These are phyloP conservation scores for Ustilago bromivora DNA, from an alignment of 1,284 basidiomycete species.

Conservation along the genomic window DNA sequence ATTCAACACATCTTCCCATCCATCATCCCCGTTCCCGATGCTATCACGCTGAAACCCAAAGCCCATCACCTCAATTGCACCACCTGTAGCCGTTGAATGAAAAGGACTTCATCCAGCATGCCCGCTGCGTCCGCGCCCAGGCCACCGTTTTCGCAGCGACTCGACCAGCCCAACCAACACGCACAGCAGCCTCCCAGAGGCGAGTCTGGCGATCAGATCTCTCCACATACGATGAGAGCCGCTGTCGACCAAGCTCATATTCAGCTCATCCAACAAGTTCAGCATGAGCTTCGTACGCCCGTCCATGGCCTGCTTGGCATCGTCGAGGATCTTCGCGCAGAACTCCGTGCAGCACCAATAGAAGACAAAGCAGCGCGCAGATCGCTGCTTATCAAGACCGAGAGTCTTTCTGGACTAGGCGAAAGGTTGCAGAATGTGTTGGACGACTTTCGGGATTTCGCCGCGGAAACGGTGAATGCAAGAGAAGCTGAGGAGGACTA, in stretches of 20 bases:
- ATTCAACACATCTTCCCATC: background rate
- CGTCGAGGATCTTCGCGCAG: conserved; percentile 28
- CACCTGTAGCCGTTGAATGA: background rate
- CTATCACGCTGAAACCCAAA: background rate
- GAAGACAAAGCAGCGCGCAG: conserved; percentile 9
- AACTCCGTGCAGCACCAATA: conserved; percentile 20
- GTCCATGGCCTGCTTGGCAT: conserved; percentile 48
- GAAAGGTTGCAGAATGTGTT: conserved; percentile 45
- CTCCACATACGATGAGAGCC: conserved; percentile 29
- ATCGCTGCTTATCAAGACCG: conserved; percentile 32
- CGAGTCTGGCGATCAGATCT: conserved; percentile 33
- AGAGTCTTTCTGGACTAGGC: conserved; percentile 38
- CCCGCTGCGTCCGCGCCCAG: conserved; percentile 4
- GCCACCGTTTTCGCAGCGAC: conserved; percentile 28
- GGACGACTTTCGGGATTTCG: conserved; percentile 49
- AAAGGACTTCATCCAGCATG: conserved; percentile 16
- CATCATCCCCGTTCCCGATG: background rate
- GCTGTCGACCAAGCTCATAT: conserved; percentile 53
- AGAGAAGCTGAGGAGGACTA: conserved; percentile 32
- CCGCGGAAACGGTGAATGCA: conserved; percentile 42
- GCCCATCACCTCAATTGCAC: background rate
- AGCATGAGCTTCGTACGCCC: conserved; percentile 58
- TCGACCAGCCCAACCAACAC: conserved; percentile 16
- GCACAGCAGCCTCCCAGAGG: conserved; percentile 16
- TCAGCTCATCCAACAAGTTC: conserved; percentile 53